Evolutionary conservation across 441 rosid genomes (phyloP).

Genomic region (Eutrema salsugineum): DNA sequence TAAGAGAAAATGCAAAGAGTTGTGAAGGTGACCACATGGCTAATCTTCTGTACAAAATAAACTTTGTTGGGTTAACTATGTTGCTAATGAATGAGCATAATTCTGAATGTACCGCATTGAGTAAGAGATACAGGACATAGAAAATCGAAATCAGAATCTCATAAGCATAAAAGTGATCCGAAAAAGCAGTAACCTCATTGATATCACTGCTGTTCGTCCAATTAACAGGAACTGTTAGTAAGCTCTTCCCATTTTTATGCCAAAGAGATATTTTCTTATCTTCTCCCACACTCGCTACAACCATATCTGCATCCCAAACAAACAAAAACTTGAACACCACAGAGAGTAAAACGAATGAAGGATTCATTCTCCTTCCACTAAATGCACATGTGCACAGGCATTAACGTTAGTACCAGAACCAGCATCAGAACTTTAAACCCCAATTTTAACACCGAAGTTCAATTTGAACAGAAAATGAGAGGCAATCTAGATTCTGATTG

Average conservation of each 20-base stretch:
- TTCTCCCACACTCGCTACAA: conserved; percentile 87
- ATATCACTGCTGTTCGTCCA: conserved; percentile 59
- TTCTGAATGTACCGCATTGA: neutral
- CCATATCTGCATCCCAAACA: conserved; percentile 54
- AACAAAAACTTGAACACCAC: neutral
- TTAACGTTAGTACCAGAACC: neutral
- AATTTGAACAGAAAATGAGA: neutral
- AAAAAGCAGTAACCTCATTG: conserved; percentile 46
- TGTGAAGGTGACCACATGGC: neutral
- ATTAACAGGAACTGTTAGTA: conserved; percentile 65
- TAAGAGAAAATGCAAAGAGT: neutral
- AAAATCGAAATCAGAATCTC: neutral
- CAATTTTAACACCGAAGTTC: neutral
- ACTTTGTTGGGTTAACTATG: neutral
- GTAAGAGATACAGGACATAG: neutral
- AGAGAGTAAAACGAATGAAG: neutral
- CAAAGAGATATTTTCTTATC: conserved; percentile 80
- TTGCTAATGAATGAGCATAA: neutral
- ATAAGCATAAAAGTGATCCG: neutral
- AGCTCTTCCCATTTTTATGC: conserved; percentile 76
- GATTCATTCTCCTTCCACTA: neutral
- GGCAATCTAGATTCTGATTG: neutral
- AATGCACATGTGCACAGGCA: neutral
- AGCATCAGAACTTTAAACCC: neutral
- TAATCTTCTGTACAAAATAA: neutral